Evolutionary conservation across 257 asterid genomes (phyloP).

Genomic region (Galeopsis tetrahit): DNA sequence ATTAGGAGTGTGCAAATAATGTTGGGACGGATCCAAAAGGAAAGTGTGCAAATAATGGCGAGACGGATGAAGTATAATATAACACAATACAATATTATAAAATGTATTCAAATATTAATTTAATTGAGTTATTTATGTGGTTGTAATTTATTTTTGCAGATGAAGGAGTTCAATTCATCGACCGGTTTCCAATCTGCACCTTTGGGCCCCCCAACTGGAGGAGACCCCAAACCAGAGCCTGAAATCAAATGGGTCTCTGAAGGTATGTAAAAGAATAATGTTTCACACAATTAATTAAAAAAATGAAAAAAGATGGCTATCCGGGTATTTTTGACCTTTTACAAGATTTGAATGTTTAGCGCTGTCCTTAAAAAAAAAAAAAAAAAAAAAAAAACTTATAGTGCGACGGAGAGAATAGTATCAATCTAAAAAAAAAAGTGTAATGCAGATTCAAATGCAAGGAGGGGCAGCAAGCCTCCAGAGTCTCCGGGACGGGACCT

Average conservation of each 20-base stretch:
- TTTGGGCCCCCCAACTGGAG: constrained; percentile 45
- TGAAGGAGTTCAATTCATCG: constrained; percentile 66
- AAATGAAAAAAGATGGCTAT: too few species aligned
- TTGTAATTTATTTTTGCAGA: constrained; percentile 43
- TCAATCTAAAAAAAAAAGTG: too few species aligned
- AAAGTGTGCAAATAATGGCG: too few species aligned
- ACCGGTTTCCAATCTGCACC: constrained; percentile 66
- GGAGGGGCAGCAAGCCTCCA: constrained; percentile 32
- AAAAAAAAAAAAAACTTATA: too few species aligned
- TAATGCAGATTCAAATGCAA: constrained; percentile 40
- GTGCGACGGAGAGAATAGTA: too few species aligned
- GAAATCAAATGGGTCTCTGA: constrained; percentile 85
- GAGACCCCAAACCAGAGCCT: constrained; percentile 52
- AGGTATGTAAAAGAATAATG: constrained; percentile 47
- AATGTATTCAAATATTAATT: not conserved
- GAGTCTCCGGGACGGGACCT: constrained; percentile 40
- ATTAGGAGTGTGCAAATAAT: too few species aligned
- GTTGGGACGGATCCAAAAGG: too few species aligned
- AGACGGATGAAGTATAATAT: too few species aligned
- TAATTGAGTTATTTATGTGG: not conserved
- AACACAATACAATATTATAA: not conserved
- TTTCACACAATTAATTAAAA: too few species aligned
- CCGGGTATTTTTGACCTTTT: too few species aligned
- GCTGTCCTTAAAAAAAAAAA: too few species aligned
- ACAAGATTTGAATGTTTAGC: too few species aligned